Evolutionary conservation across 371 early-diverging fungal species (phyloP), one percentile per base, ranked within the genome.

Genomic region (Furculomyces boomerangus): DNA sequence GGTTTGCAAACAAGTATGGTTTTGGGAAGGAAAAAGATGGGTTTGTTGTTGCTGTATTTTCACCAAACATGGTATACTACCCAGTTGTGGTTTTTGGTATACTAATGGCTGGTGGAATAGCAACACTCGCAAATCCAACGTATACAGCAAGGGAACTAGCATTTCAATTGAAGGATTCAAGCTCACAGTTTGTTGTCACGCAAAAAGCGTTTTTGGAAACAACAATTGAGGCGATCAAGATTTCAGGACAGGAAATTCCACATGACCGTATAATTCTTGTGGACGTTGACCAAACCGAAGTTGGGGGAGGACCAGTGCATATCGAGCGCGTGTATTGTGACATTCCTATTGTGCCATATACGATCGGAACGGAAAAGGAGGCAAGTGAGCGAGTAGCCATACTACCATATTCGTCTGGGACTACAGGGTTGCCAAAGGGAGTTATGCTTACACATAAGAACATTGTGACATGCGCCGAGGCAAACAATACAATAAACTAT

Each of bases 361-460:
- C n/a, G 3, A 54, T 54, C 13, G 30, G 41, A 8, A 18, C 22
- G 22, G 47, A 54, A 26, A 18, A 5, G 5, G 55, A 26, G 14
- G 55, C 55, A 29, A 37, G 41, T 3, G 24, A 54, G 2, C 24
- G 49, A 58, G 29, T 84, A 25, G 88, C 89, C 3, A 84, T 82
- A 55, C 71, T 93, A 39, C 87, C 87, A 65, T 93, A 84, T 70
- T 86, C 87, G 14, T 83, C 83, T 35, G 93, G 93, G 28, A 93
- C 91, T 5, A 89, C 91, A 0, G 90, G 67, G 0, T 30, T 62
- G 45, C 68, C 78, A 58, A 83, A 92, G 67, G 90, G 89, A 35
- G 90, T 89, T 1, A 73, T 79, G 70, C 74, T 84, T 3, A 83
- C 87, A 0, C 90, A 91, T 60, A 57, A 62, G 53, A 93, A 91